Evolutionary conservation across 2,329 filamentous ascomycete genomes (phyloP), one percentile per base, ranked within the genome.

Genomic region (Hypomyces perniciosus): DNA sequence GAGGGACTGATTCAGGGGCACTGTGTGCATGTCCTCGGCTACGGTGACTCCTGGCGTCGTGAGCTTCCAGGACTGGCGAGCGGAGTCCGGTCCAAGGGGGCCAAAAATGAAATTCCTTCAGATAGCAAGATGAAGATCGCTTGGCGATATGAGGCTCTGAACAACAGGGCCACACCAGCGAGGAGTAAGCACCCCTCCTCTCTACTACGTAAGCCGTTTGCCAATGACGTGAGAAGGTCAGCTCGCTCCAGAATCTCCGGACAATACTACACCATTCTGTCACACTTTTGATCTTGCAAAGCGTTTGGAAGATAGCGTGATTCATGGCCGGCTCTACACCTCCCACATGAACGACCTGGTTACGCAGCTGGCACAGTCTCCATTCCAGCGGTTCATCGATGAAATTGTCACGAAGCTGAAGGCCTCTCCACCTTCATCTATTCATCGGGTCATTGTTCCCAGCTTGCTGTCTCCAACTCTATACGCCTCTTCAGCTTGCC

Each of bases 51-150:
- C 43, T 97, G 93, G 93, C 82, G 84, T 35, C 77, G 87, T 56
- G 90, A 92, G 59, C 73, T 99, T 26, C 93, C 93, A 3, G 92
- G 87, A 0, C 67, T 95, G 33, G 77, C 75, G 2, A 71, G 61
- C 8, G 66, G 69, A 12, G 58, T 61, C 44, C 55, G 65, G 56
- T 69, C 75, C 46, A 74, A 61, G 68, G 64, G 62, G 39, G 54
- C 58, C 59, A 72, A 66, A 50, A 59, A 75, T 31, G 72, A 75
- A 37, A 49, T 63, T 12, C 58, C 65, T 3, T 62, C 69, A 2
- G 76, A 77, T 10, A 87, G 92, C 56, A 91, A 85, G 68, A 97
- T 99, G 93, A 97, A 96, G 73, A 99, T 99, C 73, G 93, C 93
- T 4, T 99, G 93, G 93, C 80, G 93, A 67, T 99, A 99, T 71